phyloP scores from a whole-genome alignment of 202 grass and related monocot species.

The Hordeum pubiflorum region DNA sequence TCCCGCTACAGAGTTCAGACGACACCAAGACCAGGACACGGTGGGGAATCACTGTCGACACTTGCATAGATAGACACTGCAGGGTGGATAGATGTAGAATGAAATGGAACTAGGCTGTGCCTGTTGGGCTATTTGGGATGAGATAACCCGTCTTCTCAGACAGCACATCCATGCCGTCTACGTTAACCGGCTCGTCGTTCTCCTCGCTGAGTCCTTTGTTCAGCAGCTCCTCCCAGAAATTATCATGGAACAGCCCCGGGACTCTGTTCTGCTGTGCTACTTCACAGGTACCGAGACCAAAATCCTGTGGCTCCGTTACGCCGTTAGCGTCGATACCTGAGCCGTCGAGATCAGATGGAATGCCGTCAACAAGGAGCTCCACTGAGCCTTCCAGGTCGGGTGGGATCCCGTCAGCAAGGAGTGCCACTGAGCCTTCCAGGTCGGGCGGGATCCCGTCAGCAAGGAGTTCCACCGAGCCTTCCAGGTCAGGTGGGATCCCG shows the following conservation, averaged over 20 bases:
- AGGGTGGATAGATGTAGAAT: background rate
- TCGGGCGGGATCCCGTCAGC: background rate
- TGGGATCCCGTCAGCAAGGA: background rate
- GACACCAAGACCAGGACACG: background rate
- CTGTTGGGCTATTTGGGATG: background rate
- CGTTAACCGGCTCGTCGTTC: background rate
- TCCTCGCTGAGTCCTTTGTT: background rate
- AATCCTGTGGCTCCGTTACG: background rate
- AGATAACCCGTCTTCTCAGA: background rate
- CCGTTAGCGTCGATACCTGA: background rate
- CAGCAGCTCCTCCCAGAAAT: constrained; percentile 11
- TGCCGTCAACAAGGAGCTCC: background rate
- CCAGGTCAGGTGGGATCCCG: background rate
- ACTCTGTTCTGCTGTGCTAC: background rate
- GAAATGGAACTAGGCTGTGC: background rate
- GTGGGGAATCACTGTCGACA: background rate
- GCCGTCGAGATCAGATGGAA: background rate
- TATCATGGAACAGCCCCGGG: background rate
- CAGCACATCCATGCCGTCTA: background rate
- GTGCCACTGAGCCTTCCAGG: background rate
- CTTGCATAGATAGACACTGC: background rate
- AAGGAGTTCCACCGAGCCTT: background rate
- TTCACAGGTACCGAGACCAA: background rate
- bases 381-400: background rate
- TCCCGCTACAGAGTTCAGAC: background rate